Evolutionary conservation across 768 basidiomycete genomes (phyloP).

Genomic region (Rhodotorula toruloides): DNA sequence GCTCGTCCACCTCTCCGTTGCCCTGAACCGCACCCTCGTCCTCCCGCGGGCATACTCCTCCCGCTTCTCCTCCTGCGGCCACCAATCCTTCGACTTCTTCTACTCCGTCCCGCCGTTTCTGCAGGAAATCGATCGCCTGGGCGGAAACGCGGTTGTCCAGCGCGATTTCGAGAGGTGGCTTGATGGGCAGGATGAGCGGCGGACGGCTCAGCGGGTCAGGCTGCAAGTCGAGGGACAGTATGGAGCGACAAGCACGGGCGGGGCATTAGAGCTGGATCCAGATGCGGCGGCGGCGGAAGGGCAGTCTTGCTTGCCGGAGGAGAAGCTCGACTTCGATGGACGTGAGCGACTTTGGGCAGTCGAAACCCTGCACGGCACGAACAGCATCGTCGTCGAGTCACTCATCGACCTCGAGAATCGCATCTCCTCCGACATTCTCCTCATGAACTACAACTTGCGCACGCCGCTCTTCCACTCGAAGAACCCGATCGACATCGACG

Average conservation of each 20-base stretch:
- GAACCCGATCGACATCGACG: background rate
- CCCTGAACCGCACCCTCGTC: constrained; percentile 33
- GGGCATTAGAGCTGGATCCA: background rate
- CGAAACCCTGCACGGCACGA: background rate
- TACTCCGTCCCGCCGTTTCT: constrained; percentile 4
- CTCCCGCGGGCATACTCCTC: constrained; percentile 1
- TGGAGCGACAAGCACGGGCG: background rate
- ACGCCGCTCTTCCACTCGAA: background rate
- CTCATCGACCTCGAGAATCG: background rate
- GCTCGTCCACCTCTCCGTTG: constrained; percentile 12
- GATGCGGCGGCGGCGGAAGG: too few species aligned
- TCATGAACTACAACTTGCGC: constrained; percentile 21
- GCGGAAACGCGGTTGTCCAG: background rate
- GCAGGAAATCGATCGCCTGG: background rate
- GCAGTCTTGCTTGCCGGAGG: background rate
- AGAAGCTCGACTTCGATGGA: background rate
- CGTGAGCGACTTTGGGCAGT: background rate
- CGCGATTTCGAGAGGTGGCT: constrained; percentile 11
- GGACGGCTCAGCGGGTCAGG: background rate
- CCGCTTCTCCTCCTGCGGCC: constrained; percentile 13
- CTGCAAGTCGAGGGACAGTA: background rate
- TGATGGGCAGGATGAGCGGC: background rate
- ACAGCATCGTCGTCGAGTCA: background rate
- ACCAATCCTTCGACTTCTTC: constrained; percentile 3
- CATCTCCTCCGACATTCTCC: constrained; percentile 8